These are phyloP conservation scores for Ascochyta pisi DNA, from an alignment of 2,329 filamentous ascomycete genomes.

Conservation along the genomic window DNA sequence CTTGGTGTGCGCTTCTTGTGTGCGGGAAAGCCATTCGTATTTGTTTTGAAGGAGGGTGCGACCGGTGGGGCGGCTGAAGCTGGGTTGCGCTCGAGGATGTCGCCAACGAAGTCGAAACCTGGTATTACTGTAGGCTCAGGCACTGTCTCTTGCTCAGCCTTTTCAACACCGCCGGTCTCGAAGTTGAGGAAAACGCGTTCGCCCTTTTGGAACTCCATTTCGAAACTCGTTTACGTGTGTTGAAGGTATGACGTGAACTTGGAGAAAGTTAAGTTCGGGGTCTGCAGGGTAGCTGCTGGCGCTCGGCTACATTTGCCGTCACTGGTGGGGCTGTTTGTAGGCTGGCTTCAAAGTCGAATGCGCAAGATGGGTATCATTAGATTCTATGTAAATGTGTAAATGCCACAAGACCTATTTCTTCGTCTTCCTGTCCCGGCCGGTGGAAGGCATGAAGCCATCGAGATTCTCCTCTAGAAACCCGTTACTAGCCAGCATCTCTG, in stretches of 20 bases:
- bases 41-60: constrained; percentile 65
- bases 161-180: constrained; percentile 59
- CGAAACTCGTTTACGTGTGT: background rate
- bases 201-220: constrained; percentile 60
- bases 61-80: constrained; percentile 67
- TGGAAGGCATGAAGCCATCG: constrained; percentile 23
- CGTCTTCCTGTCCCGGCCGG: background rate
- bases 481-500: constrained; percentile 72
- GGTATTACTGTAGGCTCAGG: constrained; percentile 25
- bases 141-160: constrained; percentile 39
- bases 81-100: constrained; percentile 78
- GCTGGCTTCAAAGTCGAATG: background rate
- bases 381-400: background rate
- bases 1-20: constrained; percentile 76
- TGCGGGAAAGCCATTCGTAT: constrained; percentile 79
- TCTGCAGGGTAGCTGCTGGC: constrained; percentile 17
- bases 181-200: constrained; percentile 68
- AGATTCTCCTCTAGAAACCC: constrained; percentile 58
- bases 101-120: constrained; percentile 67
- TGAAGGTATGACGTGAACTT: constrained; percentile 7
- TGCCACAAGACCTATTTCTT: background rate
- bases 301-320: constrained; percentile 13
- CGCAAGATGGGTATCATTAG: background rate
- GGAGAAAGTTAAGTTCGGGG: background rate
- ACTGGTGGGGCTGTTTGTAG: background rate